A percentile compares a stretch with the other conserved stretches of the same genome.
phyloP scores from a whole-genome alignment of 768 basidiomycete genomes.

The Hirschioporus abietinus region DNA sequence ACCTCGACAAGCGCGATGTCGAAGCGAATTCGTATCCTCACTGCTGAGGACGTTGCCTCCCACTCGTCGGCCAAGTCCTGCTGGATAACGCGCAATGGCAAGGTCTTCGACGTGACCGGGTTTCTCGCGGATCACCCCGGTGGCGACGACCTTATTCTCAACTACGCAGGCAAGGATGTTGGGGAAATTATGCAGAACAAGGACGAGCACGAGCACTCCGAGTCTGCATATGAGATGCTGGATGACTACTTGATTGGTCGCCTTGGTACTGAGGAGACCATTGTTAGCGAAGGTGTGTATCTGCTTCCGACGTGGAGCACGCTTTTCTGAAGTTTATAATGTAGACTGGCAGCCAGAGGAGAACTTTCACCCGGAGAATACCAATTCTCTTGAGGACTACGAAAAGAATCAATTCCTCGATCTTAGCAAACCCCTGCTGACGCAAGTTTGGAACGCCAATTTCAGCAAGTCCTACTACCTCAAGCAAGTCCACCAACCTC shows the following conservation, averaged over 20 bases:
- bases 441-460: slow-evolving; percentile 83
- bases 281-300: slow-evolving; percentile 71
- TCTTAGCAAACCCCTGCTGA: slow-evolving; percentile 59
- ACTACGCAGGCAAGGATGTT: slow-evolving; percentile 82
- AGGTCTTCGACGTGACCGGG: slow-evolving; percentile 84
- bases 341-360: slow-evolving; percentile 87
- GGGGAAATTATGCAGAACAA: slow-evolving; percentile 75
- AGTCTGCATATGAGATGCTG: slow-evolving; percentile 88
- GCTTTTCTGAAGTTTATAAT: slow-evolving; percentile 11
- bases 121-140: slow-evolving; percentile 92
- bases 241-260: slow-evolving; percentile 84
- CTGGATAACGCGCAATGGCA: slow-evolving; percentile 77
- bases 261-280: slow-evolving; percentile 66
- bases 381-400: slow-evolving; percentile 75
- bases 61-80: slow-evolving; percentile 62
- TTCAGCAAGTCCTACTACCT: slow-evolving; percentile 96
- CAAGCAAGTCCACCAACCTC: slow-evolving; percentile 94
- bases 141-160: slow-evolving; percentile 85
- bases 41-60: slow-evolving; percentile 62
- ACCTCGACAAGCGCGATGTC: slow-evolving; percentile 43
- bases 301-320: slow-evolving; percentile 8
- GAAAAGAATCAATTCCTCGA: slow-evolving; percentile 91
- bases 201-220: slow-evolving; percentile 82
- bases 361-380: slow-evolving; percentile 89
- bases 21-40: slow-evolving; percentile 68